Conservation (phyloP, 2,329 filamentous ascomycete genomes). For the Diaporthe nobilis region DNA sequence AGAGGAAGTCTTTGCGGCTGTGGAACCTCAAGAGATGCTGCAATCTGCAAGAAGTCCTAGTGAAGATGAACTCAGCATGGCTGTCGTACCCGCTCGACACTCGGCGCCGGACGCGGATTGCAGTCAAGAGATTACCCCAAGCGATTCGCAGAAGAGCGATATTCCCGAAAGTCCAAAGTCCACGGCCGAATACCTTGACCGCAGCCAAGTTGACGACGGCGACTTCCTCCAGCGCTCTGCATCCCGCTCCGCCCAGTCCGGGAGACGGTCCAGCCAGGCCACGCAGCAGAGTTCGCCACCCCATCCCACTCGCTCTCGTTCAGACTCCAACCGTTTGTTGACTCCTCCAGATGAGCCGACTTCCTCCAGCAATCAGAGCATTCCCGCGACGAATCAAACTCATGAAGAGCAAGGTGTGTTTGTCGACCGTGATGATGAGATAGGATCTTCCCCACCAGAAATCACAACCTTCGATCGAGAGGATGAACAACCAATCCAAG, state of each 20-base stretch:
- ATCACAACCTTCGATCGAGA: conserved; percentile 37
- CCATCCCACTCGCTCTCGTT: conserved; percentile 53
- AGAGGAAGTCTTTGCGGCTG: conserved; percentile 63
- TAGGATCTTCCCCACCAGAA: conserved; percentile 41
- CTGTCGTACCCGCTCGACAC: conserved; percentile 40
- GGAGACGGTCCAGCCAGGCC: conserved; percentile 43
- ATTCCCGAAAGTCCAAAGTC: neutral
- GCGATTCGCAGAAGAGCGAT: neutral
- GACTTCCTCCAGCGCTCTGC: conserved; percentile 33
- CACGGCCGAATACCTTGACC: conserved; percentile 9
- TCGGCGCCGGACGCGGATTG: neutral
- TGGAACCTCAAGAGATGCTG: conserved; percentile 45
- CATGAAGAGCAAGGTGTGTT: conserved; percentile 11
- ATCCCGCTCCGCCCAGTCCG: conserved; percentile 34
- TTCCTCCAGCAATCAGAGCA: conserved; percentile 46
- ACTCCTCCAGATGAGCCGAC: conserved; percentile 66
- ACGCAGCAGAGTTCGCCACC: conserved; percentile 43
- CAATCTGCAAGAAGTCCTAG: conserved; percentile 34
- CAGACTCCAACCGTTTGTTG: conserved; percentile 61
- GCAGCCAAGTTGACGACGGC: conserved; percentile 19
- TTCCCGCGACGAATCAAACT: conserved; percentile 15
- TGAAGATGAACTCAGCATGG: conserved; percentile 49
- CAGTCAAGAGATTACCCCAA: neutral
- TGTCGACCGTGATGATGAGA: conserved; percentile 26
- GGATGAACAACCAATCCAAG: conserved; percentile 5